Evolutionary conservation across 2,329 filamentous ascomycete species (phyloP).

Genomic region (Ophiostoma himal-ulmi): DNA sequence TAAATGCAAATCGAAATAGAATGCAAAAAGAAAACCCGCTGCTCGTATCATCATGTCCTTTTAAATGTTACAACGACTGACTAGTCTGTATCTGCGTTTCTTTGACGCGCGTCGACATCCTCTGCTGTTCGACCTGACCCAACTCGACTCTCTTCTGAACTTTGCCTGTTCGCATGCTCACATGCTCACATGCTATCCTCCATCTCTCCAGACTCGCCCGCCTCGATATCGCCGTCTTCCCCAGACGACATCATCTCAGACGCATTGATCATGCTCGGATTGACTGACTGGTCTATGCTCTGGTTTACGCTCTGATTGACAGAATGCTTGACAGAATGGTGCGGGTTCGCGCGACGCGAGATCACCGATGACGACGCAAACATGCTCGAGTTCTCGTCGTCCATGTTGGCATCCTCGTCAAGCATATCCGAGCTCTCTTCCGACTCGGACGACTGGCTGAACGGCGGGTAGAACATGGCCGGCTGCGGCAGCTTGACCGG

Average conservation of each 20-base stretch:
- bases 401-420: slow-evolving; percentile 32
- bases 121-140: neutral
- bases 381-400: slow-evolving; percentile 33
- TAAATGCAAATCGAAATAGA: neutral
- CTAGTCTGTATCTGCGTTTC: neutral
- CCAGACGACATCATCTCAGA: slow-evolving; percentile 33
- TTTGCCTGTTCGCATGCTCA: neutral
- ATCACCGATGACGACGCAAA: slow-evolving; percentile 31
- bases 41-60: slow-evolving; percentile 16
- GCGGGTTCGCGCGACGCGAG: slow-evolving; percentile 35
- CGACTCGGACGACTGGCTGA: slow-evolving; percentile 38
- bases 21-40: neutral
- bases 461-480: slow-evolving; percentile 46
- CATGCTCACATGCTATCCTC: slow-evolving; percentile 13
- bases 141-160: too few species aligned
- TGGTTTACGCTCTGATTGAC: slow-evolving; percentile 29
- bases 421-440: slow-evolving; percentile 27
- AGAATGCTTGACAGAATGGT: slow-evolving; percentile 31
- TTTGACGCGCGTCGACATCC: neutral
- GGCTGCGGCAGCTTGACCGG: slow-evolving; percentile 49
- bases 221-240: slow-evolving; percentile 34
- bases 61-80: neutral
- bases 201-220: slow-evolving; percentile 8
- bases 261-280: slow-evolving; percentile 26
- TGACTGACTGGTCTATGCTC: neutral